Evolutionary conservation across 2,329 filamentous ascomycete species (phyloP).

Genomic region (Colletotrichum agaves): DNA sequence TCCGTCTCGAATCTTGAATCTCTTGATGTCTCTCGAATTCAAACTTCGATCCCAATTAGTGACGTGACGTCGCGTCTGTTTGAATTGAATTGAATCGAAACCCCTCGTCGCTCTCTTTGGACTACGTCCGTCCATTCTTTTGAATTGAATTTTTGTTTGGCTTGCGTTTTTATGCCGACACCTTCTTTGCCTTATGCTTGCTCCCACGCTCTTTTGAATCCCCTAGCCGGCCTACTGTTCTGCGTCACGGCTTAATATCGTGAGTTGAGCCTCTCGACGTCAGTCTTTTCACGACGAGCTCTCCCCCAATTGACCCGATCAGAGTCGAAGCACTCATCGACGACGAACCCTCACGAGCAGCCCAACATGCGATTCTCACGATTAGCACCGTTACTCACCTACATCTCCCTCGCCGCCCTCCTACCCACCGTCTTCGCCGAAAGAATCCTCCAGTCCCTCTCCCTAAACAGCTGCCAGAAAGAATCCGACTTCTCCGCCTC

Average conservation of each 20-base stretch:
- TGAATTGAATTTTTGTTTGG: background rate
- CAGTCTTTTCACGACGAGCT: background rate
- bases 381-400: slow-evolving; percentile 47
- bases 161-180: background rate
- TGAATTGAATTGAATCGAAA: background rate
- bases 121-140: background rate
- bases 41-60: slow-evolving; percentile 2
- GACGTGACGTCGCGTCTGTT: slow-evolving; percentile 2
- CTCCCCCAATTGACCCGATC: background rate
- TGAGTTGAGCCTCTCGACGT: background rate
- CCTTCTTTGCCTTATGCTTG: background rate
- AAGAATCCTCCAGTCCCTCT: slow-evolving; percentile 80
- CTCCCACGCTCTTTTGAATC: slow-evolving; percentile 1
- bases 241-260: slow-evolving; percentile 7
- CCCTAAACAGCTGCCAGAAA: slow-evolving; percentile 84
- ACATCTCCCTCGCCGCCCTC: slow-evolving; percentile 57
- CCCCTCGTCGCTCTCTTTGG: background rate
- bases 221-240: background rate
- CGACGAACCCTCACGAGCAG: background rate
- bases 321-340: background rate
- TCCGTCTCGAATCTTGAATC: slow-evolving; percentile 1
- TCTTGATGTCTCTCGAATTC: background rate
- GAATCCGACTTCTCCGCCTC: slow-evolving; percentile 89
- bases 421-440: slow-evolving; percentile 65
- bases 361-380: slow-evolving; percentile 26